These are phyloP conservation scores for Penicillium crystallinum DNA, from an alignment of 495 filamentous ascomycete genomes.

Conservation along the genomic window DNA sequence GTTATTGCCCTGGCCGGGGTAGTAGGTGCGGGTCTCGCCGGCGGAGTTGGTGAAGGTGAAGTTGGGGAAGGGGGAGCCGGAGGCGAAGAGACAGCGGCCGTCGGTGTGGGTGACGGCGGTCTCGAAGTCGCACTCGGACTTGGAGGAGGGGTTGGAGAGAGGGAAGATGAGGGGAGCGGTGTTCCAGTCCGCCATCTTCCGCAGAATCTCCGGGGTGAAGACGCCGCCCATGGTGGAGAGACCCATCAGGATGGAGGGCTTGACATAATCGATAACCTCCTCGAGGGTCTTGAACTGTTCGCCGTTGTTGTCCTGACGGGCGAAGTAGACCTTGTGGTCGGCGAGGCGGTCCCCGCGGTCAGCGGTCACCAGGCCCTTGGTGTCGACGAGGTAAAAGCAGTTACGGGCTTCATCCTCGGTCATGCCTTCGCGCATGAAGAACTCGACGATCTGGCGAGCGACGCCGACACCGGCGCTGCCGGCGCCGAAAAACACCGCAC, in stretches of 20 bases:
- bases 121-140: slow-evolving; percentile 96
- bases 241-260: slow-evolving; percentile 91
- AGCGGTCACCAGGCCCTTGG: slow-evolving; percentile 86
- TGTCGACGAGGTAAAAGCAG: slow-evolving; percentile 98
- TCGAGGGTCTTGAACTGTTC: slow-evolving; percentile 85
- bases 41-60: slow-evolving; percentile 54
- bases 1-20: slow-evolving; percentile 90
- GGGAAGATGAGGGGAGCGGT: slow-evolving; percentile 86
- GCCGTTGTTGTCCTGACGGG: slow-evolving; percentile 85
- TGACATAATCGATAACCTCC: slow-evolving; percentile 87
- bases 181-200: slow-evolving; percentile 78
- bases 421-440: slow-evolving; percentile 88
- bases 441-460: slow-evolving; percentile 92
- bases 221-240: slow-evolving; percentile 90
- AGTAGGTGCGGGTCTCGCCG: slow-evolving; percentile 62
- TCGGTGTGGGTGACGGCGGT: slow-evolving; percentile 85
- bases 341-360: slow-evolving; percentile 93
- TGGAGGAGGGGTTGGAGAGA: slow-evolving; percentile 87
- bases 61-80: slow-evolving; percentile 87
- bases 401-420: slow-evolving; percentile 83
- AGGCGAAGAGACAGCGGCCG: slow-evolving; percentile 87
- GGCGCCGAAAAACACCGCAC: slow-evolving; percentile 92
- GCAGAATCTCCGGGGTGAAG: slow-evolving; percentile 84
- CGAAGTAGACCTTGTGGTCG: slow-evolving; percentile 97
- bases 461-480: slow-evolving; percentile 95